Evolutionary conservation across 345 rosid genomes (phyloP).

Genomic region (Citrus sp.): DNA sequence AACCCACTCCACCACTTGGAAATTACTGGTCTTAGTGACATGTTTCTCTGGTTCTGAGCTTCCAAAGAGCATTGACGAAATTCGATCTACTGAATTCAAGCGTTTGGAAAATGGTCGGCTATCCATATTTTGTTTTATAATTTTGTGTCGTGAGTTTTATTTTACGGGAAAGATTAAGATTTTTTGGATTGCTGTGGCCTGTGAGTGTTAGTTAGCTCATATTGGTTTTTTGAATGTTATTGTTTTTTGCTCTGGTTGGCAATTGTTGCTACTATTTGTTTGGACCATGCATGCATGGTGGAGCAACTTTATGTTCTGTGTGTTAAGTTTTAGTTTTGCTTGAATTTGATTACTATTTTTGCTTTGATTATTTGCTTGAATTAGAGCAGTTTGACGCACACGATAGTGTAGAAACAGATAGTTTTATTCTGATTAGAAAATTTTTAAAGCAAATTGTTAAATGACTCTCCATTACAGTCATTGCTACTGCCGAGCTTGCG

Average conservation of each 20-base stretch:
- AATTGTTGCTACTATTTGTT: constrained; percentile 61
- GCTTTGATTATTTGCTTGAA: no score
- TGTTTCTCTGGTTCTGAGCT: no score
- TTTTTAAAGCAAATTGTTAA: no score
- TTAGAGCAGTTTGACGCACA: no score
- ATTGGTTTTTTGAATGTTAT: no score
- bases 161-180: neutral
- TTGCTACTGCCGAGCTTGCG: neutral
- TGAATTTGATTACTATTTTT: no score
- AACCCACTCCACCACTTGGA: no score
- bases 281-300: constrained; percentile 71
- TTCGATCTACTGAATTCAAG: constrained; percentile 82
- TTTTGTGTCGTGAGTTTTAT: no score
- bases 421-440: no score
- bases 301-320: constrained; percentile 90
- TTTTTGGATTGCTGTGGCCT: neutral
- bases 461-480: neutral
- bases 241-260: constrained; percentile 1
- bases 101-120: constrained; percentile 52
- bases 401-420: no score
- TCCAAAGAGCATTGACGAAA: constrained; percentile 59
- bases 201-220: neutral
- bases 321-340: constrained; percentile 34
- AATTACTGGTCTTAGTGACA: no score
- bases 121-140: neutral